Conservation (phyloP, 352 stramenopile genomes). For the Phytophthora rubi region DNA sequence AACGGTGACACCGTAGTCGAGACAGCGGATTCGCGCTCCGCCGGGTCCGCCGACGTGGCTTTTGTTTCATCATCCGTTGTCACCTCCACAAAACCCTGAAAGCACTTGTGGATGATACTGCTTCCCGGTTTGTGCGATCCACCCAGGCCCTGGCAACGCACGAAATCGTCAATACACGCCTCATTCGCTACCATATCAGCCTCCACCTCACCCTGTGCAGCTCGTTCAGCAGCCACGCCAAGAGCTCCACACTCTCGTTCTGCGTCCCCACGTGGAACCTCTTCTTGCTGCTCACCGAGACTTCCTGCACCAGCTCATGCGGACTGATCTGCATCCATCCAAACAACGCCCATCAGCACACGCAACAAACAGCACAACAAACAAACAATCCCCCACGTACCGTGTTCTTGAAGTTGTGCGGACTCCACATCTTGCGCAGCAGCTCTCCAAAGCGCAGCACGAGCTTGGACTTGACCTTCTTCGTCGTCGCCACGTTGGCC, state of each 20-base stretch:
- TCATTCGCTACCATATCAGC: background rate
- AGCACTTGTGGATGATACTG: constrained; percentile 96
- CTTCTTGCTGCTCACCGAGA: constrained; percentile 96
- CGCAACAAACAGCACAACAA: background rate
- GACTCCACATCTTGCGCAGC: constrained; percentile 98
- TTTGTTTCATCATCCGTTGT: constrained; percentile 83
- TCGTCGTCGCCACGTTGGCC: constrained; percentile 45
- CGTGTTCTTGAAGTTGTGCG: constrained; percentile 98
- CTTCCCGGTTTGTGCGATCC: constrained; percentile 86
- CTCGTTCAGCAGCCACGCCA: constrained; percentile 97
- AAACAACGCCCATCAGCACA: constrained; percentile 15
- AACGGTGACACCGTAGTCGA: constrained; percentile 67
- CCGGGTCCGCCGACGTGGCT: constrained; percentile 25
- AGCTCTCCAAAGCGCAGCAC: constrained; percentile 95
- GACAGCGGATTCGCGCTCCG: constrained; percentile 41
- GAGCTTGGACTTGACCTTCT: constrained; percentile 80
- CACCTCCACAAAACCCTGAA: constrained; percentile 96
- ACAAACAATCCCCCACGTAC: constrained; percentile 60
- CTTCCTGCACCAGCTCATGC: constrained; percentile 96
- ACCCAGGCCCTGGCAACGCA: constrained; percentile 66
- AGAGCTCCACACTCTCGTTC: constrained; percentile 96
- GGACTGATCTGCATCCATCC: constrained; percentile 82
- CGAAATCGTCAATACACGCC: background rate
- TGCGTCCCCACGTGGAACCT: constrained; percentile 95
- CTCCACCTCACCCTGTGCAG: constrained; percentile 81